Evolutionary conservation across 2,329 filamentous ascomycete species (phyloP).

Genomic region (Pyrenochaeta sp.): DNA sequence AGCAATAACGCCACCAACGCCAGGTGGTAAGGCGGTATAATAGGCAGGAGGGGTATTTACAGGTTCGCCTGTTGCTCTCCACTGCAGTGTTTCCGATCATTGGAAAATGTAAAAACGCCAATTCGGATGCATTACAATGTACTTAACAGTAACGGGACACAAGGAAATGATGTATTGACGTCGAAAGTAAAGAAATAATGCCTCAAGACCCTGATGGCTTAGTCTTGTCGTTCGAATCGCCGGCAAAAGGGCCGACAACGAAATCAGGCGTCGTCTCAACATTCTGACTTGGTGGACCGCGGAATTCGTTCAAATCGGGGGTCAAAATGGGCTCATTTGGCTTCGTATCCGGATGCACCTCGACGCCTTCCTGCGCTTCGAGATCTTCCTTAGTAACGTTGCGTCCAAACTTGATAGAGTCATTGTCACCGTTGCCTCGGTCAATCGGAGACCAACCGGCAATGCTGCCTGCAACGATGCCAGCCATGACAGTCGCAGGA

Average conservation of each 20-base stretch:
- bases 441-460: slow-evolving; percentile 80
- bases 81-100: neutral
- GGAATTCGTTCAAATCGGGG: slow-evolving; percentile 50
- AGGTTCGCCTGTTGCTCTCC: neutral
- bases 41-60: slow-evolving; percentile 19
- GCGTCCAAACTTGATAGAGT: slow-evolving; percentile 50
- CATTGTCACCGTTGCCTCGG: slow-evolving; percentile 52
- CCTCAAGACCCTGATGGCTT: slow-evolving; percentile 12
- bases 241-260: slow-evolving; percentile 52
- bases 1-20: neutral
- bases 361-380: slow-evolving; percentile 54
- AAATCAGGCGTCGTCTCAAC: slow-evolving; percentile 56
- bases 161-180: slow-evolving; percentile 6
- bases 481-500: slow-evolving; percentile 82
- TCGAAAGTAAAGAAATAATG: neutral
- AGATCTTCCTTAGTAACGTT: slow-evolving; percentile 49
- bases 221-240: slow-evolving; percentile 33
- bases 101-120: slow-evolving; percentile 1
- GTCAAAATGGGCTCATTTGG: slow-evolving; percentile 58
- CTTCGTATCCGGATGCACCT: slow-evolving; percentile 60
- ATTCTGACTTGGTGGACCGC: slow-evolving; percentile 55
- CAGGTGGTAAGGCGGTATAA: slow-evolving; percentile 2
- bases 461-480: slow-evolving; percentile 79
- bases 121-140: slow-evolving; percentile 12
- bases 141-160: neutral